Conservation (phyloP, 192 early-diverging fungal species). For the Coemansia sp. region DNA sequence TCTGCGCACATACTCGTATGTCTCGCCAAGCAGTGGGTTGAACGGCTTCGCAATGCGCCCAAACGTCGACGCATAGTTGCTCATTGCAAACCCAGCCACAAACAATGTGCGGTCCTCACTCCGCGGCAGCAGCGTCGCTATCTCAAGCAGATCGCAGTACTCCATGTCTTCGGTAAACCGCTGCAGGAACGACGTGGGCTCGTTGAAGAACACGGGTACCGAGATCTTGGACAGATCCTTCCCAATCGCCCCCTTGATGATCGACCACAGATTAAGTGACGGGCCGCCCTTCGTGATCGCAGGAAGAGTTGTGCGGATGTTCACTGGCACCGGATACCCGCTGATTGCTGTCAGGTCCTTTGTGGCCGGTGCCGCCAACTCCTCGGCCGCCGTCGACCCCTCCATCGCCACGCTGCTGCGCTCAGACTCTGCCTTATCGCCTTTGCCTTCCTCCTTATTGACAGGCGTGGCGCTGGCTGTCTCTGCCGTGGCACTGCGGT, state of each 20-base stretch:
- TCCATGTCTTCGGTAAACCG: slow-evolving; percentile 86
- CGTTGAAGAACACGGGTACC: slow-evolving; percentile 88
- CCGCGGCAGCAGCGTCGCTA: slow-evolving; percentile 63
- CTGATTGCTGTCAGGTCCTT: slow-evolving; percentile 42
- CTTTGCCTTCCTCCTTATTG: background rate
- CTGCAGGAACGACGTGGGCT: slow-evolving; percentile 85
- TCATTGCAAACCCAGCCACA: slow-evolving; percentile 87
- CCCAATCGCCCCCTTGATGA: slow-evolving; percentile 85
- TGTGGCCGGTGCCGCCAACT: slow-evolving; percentile 2
- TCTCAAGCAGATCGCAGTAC: slow-evolving; percentile 79
- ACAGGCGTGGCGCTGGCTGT: background rate
- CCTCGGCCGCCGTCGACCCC: background rate
- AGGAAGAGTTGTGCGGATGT: slow-evolving; percentile 55
- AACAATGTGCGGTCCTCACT: slow-evolving; percentile 71
- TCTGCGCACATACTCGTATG: slow-evolving; percentile 78
- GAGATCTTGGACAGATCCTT: slow-evolving; percentile 84
- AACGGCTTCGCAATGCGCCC: slow-evolving; percentile 87
- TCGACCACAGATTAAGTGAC: slow-evolving; percentile 80
- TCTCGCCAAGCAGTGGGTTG: slow-evolving; percentile 89
- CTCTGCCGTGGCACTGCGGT: background rate
- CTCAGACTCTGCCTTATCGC: background rate
- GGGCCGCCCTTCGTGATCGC: slow-evolving; percentile 57
- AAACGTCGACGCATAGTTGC: slow-evolving; percentile 79
- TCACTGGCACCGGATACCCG: slow-evolving; percentile 30
- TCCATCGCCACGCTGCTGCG: background rate